Base-by-base conservation (phyloP, 495 filamentous ascomycete genomes). In the Rusavskia elegans region DNA sequence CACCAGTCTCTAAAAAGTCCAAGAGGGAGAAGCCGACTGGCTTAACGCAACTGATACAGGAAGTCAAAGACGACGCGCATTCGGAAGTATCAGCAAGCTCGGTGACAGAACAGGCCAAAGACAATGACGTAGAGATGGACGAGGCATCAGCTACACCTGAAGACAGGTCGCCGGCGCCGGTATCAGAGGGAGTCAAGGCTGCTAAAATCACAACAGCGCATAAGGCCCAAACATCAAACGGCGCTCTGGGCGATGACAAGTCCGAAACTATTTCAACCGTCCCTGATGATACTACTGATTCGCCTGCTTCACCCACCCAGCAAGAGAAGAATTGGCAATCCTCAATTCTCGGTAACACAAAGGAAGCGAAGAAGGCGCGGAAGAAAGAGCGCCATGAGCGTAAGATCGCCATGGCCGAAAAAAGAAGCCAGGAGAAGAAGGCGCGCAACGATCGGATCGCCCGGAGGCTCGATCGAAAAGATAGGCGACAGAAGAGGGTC, bases 1-100 rank as follows among this genome's bases (percentile, higher is more conserved):
- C 48, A 29, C 56, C 59, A 13, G 56, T 58, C 19, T 55, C 55
- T 6, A 63, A 68, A 51, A 66, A 67, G 40, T 63, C 37, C 10
- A 36, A 52, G 16, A 39, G 21, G 10, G 30, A 44, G 23, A 52
- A 52, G 23, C 44, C 53, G 38, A 8, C 52, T 35, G 10, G 59
- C 54, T 29, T 46, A 16, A 46, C 14, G 21, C 44, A 46, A 29
- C 14, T 46, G 44, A 46, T 46, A 20, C 55, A 63, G 19, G 55
- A 64, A 20, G 58, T 55, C 10, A 63, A 63, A 3, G 53, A 55
- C 25, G 60, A 57, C 32, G 55, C 60, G 17, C 30, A 37, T 45
- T 35, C 64, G 38, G 65, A 76, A 57, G 75, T 77, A 45, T 68
- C 72, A 56, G 70, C 77, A 53, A 79, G 73, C 76, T 72, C 67